phyloP scores from a whole-genome alignment of 306 rosid species.

The Cicer judaicum region DNA sequence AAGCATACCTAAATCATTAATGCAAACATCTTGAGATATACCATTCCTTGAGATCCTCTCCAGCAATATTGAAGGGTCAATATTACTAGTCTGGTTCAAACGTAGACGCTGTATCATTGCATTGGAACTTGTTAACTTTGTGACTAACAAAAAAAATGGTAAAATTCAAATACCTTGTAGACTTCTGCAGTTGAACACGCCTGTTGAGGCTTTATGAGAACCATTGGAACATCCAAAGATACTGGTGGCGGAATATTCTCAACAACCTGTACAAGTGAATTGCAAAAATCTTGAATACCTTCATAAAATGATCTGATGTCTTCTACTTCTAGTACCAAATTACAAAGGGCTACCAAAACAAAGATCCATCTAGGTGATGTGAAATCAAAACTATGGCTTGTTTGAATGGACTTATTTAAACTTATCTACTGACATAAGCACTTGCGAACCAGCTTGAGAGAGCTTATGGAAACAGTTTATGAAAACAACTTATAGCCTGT shows the following conservation, averaged over 20 bases:
- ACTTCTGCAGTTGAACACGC: conserved; percentile 97
- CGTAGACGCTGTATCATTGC: conserved; percentile 59
- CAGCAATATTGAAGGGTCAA: conserved; percentile 78
- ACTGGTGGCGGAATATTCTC: conserved; percentile 73
- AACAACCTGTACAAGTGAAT: conserved; percentile 66
- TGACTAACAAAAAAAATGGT: neutral
- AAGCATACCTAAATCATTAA: conserved; percentile 86
- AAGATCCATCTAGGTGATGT: conserved; percentile 25
- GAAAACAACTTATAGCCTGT: too few species aligned
- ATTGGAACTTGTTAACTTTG: conserved; percentile 38
- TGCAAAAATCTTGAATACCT: conserved; percentile 35
- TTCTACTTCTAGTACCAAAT: conserved; percentile 14
- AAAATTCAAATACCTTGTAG: conserved; percentile 72
- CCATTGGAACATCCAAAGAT: conserved; percentile 81
- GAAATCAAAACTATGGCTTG: neutral
- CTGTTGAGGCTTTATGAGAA: conserved; percentile 89
- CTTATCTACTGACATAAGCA: too few species aligned
- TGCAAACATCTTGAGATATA: conserved; percentile 84
- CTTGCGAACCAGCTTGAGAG: too few species aligned
- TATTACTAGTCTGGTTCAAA: conserved; percentile 71
- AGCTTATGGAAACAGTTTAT: too few species aligned
- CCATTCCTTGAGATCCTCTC: conserved; percentile 74
- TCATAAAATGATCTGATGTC: conserved; percentile 12
- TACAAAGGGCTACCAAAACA: neutral
- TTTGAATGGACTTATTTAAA: too few species aligned